phyloP scores from a whole-genome alignment of 495 filamentous ascomycete species.

The Peziza echinospora region DNA sequence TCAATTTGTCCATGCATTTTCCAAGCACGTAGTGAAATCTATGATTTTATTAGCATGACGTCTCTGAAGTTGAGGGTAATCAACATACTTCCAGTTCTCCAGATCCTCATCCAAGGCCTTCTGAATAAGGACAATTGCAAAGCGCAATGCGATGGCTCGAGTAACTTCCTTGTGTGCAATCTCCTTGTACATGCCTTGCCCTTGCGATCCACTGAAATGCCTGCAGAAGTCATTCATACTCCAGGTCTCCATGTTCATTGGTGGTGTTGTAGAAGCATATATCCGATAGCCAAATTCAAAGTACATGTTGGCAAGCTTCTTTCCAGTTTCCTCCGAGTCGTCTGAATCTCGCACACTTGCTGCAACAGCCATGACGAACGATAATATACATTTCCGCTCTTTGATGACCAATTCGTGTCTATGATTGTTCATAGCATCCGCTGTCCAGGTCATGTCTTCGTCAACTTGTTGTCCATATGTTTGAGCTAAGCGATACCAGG shows the following conservation, averaged over 20 bases:
- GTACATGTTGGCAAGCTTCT: slow-evolving; percentile 61
- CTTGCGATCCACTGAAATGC: slow-evolving; percentile 45
- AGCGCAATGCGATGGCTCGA: slow-evolving; percentile 63
- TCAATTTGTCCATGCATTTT: slow-evolving; percentile 94
- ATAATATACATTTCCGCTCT: slow-evolving; percentile 41
- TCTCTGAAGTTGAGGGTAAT: slow-evolving; percentile 2
- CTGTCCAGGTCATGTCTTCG: slow-evolving; percentile 80
- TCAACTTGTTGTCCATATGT: slow-evolving; percentile 81
- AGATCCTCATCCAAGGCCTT: slow-evolving; percentile 52
- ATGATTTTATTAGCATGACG: slow-evolving; percentile 7
- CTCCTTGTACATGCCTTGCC: slow-evolving; percentile 50
- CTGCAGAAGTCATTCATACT: slow-evolving; percentile 50
- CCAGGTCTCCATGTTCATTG: slow-evolving; percentile 76
- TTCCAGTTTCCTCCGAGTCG: slow-evolving; percentile 29
- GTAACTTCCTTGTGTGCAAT: slow-evolving; percentile 51
- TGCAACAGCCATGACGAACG: slow-evolving; percentile 71
- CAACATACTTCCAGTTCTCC: slow-evolving; percentile 61
- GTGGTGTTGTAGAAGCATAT: slow-evolving; percentile 77
- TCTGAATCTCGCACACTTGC: slow-evolving; percentile 36
- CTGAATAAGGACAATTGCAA: slow-evolving; percentile 57
- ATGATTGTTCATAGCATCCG: slow-evolving; percentile 84
- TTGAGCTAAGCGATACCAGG: slow-evolving; percentile 87
- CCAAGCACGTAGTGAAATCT: slow-evolving; percentile 74
- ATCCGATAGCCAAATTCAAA: slow-evolving; percentile 74
- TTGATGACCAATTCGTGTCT: slow-evolving; percentile 56